Percentiles rank a stretch among this genome's conserved stretches.
phyloP scores from a whole-genome alignment of 805 yeast species.

The Candida mattraensis region DNA sequence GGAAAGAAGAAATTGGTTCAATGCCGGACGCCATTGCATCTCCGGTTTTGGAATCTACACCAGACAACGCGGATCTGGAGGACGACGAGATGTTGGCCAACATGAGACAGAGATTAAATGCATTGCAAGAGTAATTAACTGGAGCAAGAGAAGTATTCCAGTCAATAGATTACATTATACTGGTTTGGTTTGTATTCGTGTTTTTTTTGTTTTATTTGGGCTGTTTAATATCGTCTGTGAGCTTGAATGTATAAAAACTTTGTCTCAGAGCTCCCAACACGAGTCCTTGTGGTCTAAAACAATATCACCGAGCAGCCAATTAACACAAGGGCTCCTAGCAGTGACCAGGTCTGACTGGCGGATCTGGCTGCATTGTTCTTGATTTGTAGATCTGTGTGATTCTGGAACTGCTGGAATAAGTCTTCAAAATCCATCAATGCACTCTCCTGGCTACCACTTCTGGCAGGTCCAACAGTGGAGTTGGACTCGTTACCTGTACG shows the following conservation, averaged over 20 bases:
- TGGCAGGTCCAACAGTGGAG: too few relatives aligned
- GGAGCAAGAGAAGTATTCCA: too few relatives aligned
- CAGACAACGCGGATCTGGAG: conserved; percentile 47
- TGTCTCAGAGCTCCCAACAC: too few relatives aligned
- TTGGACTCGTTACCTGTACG: too few relatives aligned
- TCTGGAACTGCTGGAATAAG: conserved; percentile 20
- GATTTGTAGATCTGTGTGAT: conserved; percentile 8
- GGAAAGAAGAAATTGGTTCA: conserved; percentile 19
- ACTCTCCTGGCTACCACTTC: too few relatives aligned
- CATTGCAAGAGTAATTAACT: conserved; percentile 71
- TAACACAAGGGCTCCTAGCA: conserved; percentile 25
- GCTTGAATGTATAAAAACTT: too few relatives aligned
- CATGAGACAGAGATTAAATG: conserved; percentile 87
- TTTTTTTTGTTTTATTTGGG: too few relatives aligned
- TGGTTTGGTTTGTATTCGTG: too few relatives aligned
- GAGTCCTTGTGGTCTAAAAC: conserved; percentile 17
- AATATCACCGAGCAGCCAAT: conserved; percentile 22
- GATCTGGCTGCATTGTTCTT: conserved; percentile 14
- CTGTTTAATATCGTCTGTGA: too few relatives aligned
- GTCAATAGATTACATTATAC: too few relatives aligned
- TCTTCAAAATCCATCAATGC: too few relatives aligned
- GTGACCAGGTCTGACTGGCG: conserved; percentile 16
- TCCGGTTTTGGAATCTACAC: conserved; percentile 20
- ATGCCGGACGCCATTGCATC: conserved; percentile 19
- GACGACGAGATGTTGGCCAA: conserved; percentile 75